Evolutionary conservation across 257 asterid genomes (phyloP).

Genomic region (Fraxinus americana): DNA sequence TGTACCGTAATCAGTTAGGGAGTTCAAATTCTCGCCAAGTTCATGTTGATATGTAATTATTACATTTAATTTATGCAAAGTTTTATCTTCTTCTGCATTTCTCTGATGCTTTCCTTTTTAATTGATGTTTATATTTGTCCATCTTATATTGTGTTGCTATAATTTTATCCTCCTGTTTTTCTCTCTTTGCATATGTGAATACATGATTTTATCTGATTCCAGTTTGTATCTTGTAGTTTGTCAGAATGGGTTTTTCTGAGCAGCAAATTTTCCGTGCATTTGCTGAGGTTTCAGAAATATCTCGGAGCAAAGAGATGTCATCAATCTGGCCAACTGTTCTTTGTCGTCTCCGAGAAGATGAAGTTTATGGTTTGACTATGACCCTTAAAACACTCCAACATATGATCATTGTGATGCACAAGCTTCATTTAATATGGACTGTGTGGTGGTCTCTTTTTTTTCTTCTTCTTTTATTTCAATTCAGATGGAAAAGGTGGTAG

Average conservation of each 20-base stretch:
- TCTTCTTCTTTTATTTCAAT: not conserved
- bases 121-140: conserved; percentile 7
- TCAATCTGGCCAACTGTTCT: conserved; percentile 68
- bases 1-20: not conserved
- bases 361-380: conserved; percentile 55
- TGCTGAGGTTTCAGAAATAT: conserved; percentile 52
- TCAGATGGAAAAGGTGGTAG: conserved; percentile 22
- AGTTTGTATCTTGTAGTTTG: conserved; percentile 45
- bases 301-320: conserved; percentile 51
- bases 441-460: conserved; percentile 26
- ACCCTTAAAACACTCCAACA: conserved; percentile 29
- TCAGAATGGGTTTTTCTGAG: conserved; percentile 64
- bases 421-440: conserved; percentile 29
- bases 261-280: conserved; percentile 54
- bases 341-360: conserved; percentile 65
- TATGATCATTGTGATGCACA: conserved; percentile 32
- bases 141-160: conserved; percentile 14
- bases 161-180: conserved; percentile 15
- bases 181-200: conserved; percentile 8
- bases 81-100: conserved; percentile 17
- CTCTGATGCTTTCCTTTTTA: conserved; percentile 18
- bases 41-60: not conserved
- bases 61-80: conserved; percentile 12
- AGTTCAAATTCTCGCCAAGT: conserved; percentile 16
- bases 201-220: conserved; percentile 22